These are phyloP conservation scores for Chlorella sp. DNA, from an alignment of 139 green algal genomes.

Conservation along the genomic window DNA sequence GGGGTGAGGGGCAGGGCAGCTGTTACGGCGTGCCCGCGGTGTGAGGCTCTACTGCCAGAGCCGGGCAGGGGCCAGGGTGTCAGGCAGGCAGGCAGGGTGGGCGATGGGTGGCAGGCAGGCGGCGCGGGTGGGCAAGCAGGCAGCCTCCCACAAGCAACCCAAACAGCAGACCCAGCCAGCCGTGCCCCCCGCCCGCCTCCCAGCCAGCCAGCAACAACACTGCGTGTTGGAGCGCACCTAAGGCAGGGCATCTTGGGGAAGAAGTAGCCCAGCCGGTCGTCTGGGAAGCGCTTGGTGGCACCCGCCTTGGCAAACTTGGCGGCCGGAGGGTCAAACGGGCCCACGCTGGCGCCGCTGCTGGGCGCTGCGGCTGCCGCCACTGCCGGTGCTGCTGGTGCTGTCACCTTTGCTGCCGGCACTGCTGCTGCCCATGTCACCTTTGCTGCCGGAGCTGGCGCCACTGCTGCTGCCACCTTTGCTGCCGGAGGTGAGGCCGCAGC, in stretches of 20 bases:
- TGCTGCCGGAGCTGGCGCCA: background rate
- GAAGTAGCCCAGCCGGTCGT: constrained; percentile 37
- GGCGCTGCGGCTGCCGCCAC: background rate
- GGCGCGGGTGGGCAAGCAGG: background rate
- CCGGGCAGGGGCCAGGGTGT: no score
- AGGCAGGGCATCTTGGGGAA: constrained; percentile 61
- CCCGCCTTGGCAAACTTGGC: constrained; percentile 65
- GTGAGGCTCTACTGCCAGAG: no score
- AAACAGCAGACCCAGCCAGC: background rate
- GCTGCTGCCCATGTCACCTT: background rate
- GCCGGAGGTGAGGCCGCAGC: background rate
- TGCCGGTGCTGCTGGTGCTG: background rate
- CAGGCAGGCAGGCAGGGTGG: no score
- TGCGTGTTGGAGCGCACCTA: background rate
- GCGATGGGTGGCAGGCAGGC: no score
- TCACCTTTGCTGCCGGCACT: background rate
- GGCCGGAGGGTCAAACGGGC: constrained; percentile 40
- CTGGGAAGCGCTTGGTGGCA: constrained; percentile 26
- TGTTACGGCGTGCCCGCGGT: no score
- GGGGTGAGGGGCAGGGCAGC: no score
- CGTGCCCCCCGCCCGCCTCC: background rate
- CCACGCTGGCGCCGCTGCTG: background rate
- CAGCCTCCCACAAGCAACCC: background rate
- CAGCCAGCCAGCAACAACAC: background rate
- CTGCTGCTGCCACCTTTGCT: background rate